Evolutionary conservation across 495 filamentous ascomycete species (phyloP), one percentile per base, ranked within the genome.

Genomic region (Penicillium canescens): DNA sequence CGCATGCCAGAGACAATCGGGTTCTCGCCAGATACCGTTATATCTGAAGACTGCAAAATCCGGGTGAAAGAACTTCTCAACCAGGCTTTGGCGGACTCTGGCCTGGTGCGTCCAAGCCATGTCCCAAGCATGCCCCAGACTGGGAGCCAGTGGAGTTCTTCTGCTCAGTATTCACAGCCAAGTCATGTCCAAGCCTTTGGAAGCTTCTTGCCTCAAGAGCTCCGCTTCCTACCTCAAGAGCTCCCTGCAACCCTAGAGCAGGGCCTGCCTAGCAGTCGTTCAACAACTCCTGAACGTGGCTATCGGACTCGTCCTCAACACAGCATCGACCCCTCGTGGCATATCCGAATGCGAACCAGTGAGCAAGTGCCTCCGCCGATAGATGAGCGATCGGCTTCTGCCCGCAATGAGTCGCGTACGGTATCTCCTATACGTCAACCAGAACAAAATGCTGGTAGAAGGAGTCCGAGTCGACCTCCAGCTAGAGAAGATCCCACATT

Each of bases 181-280:
- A 38, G n/a, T 18, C 20, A 12, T 8, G 21, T 28, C 4, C 13
- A 23, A 39, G 50, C 50, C 49, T 39, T 28, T 9, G 51, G 42
- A 13, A 47, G 44, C 18, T 50, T 24, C 3, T 47, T 50, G 6
- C 53, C 54, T 6, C 55, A 63, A 31, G 69, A 72, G 46, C 61
- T 72, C 3, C 62, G 44, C 18, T 50, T 24, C 3, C 42, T 50
- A 12, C 53, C 54, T 6, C 55, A 63, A 31, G 69, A 72, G 46
- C 61, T 72, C 3, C 62, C 62, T 3, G 59, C 56, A 2, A 72
- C 54, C 4, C 43, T 70, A 20, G 66, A 67, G 18, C 64, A 65
- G 54, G 66, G 63, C 9, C 46, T 62, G 5, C 54, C 59, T 6
- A 44, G 46, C 33, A 68, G 62, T 36, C 50, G 62, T 36, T 68